Evolutionary conservation across 495 filamentous ascomycete species (phyloP).

Genomic region (Patellaria atrata): DNA sequence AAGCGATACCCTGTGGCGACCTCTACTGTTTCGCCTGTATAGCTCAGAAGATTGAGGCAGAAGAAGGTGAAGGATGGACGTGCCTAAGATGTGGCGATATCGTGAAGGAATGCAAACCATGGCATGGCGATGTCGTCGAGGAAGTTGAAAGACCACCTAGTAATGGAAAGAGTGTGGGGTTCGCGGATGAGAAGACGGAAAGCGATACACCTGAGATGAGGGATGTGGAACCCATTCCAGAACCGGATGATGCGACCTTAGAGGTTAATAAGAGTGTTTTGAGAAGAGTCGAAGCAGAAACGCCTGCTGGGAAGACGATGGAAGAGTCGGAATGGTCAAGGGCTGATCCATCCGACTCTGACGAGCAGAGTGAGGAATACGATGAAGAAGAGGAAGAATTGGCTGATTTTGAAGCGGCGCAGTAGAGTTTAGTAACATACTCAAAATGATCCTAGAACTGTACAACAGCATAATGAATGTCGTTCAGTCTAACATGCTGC

Average conservation of each 20-base stretch:
- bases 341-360: slow-evolving; percentile 16
- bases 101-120: slow-evolving; percentile 81
- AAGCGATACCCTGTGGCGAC: slow-evolving; percentile 79
- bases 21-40: slow-evolving; percentile 96
- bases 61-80: slow-evolving; percentile 93
- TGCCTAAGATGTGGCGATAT: slow-evolving; percentile 81
- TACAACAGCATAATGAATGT: too few species aligned
- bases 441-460: too few species aligned
- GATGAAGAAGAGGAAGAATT: slow-evolving; percentile 18
- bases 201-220: slow-evolving; percentile 10
- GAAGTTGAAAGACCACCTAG: slow-evolving; percentile 2
- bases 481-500: too few species aligned
- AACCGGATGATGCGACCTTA: slow-evolving; percentile 13
- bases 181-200: slow-evolving; percentile 18
- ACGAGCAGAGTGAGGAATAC: slow-evolving; percentile 22
- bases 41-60: slow-evolving; percentile 74
- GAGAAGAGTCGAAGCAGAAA: slow-evolving; percentile 11
- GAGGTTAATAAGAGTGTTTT: slow-evolving; percentile 11
- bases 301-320: slow-evolving; percentile 5
- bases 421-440: too few species aligned
- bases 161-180: slow-evolving; percentile 24
- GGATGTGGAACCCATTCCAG: slow-evolving; percentile 24
- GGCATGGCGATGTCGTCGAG: slow-evolving; percentile 65
- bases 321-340: slow-evolving; percentile 18
- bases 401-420: background rate